phyloP scores from a whole-genome alignment of 2,329 filamentous ascomycete species.

The Fusarium sp. region DNA sequence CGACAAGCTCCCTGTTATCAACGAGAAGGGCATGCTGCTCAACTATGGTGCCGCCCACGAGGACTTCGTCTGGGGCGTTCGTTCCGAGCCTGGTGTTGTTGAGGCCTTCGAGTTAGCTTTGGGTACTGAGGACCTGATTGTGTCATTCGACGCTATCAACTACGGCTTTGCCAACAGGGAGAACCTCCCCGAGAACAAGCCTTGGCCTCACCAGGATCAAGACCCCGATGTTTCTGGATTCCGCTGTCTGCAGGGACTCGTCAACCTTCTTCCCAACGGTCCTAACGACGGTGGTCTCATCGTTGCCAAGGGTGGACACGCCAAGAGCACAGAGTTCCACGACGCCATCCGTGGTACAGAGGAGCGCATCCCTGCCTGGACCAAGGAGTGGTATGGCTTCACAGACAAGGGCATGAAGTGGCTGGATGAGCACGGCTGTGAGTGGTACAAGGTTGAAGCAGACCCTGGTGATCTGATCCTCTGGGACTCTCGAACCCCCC shows the following conservation, averaged over 20 bases:
- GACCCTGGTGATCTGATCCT: constrained; percentile 60
- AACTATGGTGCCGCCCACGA: constrained; percentile 63
- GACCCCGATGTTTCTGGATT: constrained; percentile 56
- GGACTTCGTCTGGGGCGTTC: constrained; percentile 62
- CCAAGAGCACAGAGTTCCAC: constrained; percentile 53
- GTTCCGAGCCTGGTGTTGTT: constrained; percentile 61
- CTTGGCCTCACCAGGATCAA: constrained; percentile 45
- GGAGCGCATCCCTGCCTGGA: constrained; percentile 56
- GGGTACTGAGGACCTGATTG: constrained; percentile 61
- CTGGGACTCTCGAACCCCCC: constrained; percentile 56
- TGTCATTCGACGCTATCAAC: constrained; percentile 58
- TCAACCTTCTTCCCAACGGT: constrained; percentile 58
- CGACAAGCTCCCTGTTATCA: constrained; percentile 45
- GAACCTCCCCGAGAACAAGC: constrained; percentile 47
- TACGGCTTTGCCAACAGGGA: constrained; percentile 59
- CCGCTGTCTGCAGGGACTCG: constrained; percentile 64
- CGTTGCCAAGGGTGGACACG: constrained; percentile 47
- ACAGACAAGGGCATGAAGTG: constrained; percentile 56
- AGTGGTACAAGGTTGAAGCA: constrained; percentile 57
- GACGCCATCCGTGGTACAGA: constrained; percentile 51
- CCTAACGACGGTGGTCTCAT: constrained; percentile 54
- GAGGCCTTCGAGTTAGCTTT: constrained; percentile 61
- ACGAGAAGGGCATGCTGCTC: constrained; percentile 62
- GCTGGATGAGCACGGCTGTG: constrained; percentile 51
- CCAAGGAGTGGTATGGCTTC: constrained; percentile 51